Conservation (phyloP, 140 eudicot species). For the Oenanthe javanica region DNA sequence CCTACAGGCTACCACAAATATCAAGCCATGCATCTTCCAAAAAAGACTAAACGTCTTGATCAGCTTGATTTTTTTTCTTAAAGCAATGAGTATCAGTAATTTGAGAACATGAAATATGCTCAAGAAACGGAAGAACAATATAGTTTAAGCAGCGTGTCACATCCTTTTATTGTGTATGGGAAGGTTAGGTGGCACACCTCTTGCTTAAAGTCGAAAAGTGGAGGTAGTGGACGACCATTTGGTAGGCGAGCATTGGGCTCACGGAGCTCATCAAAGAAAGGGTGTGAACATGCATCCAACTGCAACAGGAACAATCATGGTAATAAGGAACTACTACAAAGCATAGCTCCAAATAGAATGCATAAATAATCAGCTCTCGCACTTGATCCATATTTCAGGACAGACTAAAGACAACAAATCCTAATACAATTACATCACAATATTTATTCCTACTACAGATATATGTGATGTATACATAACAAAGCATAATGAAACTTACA, state of each 20-base stretch:
- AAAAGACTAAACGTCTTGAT: background rate
- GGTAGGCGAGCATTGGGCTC: constrained; percentile 86
- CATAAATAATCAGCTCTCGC: no score
- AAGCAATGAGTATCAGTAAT: background rate
- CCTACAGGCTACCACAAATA: background rate
- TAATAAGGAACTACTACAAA: no score
- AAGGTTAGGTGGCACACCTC: constrained; percentile 42
- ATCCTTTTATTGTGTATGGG: background rate
- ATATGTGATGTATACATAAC: background rate
- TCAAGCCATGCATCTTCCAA: background rate
- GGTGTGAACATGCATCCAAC: constrained; percentile 88
- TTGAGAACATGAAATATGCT: background rate
- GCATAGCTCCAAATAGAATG: no score
- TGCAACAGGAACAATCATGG: no score
- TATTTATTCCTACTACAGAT: background rate
- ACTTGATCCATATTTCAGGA: no score
- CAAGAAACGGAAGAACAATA: background rate
- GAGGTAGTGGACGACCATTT: constrained; percentile 87
- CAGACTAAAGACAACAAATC: no score
- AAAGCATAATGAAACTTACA: constrained; percentile 35
- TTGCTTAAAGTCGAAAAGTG: constrained; percentile 85
- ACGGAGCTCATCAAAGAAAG: constrained; percentile 90
- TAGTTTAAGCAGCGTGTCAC: background rate
- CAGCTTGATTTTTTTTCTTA: background rate
- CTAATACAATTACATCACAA: background rate